Base-by-base conservation (phyloP, 768 basidiomycete genomes). In the Panaeolus papilionaceus region DNA sequence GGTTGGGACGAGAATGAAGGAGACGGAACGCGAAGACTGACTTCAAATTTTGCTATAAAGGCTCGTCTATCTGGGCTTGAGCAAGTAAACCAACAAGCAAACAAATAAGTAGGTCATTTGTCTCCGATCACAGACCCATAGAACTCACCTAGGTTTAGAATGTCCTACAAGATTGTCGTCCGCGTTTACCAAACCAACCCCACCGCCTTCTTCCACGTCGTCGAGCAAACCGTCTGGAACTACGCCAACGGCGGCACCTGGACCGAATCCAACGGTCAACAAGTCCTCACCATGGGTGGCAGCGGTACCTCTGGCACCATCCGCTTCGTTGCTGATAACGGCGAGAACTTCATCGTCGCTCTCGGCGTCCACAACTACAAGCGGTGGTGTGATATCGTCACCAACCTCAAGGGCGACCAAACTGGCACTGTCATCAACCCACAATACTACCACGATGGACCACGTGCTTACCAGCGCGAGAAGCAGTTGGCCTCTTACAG, bases 221-320 rank as follows among this genome's bases (percentile, higher is more conserved):
- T 78, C 65, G 80, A 82, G 71, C 67, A 76, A 71, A 75, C 78
- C 3, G 71, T 76, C 61, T 79, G 76, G 77, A 67, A 79, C 42
- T 79, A 71, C 65, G 79, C 20, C 47, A 20, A 23, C 7, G 47
- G 20, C 23, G 47, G 47, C 4, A 49, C n/a, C 47, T 49, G 47
- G 47, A 49, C 47, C 47, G 47, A 49, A 23, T 6, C 11, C 20
- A 9, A 49, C 11, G 47, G 47, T 6, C 73, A 64, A 77, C 66
- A 64, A 62, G 73, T 71, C 20, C 77, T 84, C 68, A 75, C 44
- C 62, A 81, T 81, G 75, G 73, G 70, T 39, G 77, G 75, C 5
- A 83, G 81, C 66, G 82, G 80, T 47, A 82, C 80, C 0, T 82
- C 80, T 14, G 80, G 83, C 10, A 72, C 73, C 6, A 63, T 84